Conservation (phyloP, 139 green algal species). For the Coelastrella sp. region DNA sequence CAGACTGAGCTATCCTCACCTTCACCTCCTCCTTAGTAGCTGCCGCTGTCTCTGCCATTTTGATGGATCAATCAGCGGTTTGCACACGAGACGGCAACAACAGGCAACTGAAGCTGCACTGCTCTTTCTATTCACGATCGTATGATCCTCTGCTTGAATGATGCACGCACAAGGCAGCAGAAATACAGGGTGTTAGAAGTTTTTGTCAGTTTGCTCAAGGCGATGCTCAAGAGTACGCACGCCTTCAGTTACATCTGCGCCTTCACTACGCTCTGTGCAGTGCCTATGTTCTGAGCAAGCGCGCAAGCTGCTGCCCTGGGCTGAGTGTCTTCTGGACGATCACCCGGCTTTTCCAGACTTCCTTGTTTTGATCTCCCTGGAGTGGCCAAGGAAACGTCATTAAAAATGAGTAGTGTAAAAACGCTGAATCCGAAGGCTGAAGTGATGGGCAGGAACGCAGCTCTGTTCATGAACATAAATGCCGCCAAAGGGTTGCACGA, state of each 20-base stretch:
- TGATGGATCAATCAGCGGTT: background rate
- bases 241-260: no score
- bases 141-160: no score
- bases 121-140: no score
- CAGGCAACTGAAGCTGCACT: background rate
- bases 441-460: slow-evolving; percentile 86
- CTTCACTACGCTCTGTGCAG: no score
- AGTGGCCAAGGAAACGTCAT: background rate
- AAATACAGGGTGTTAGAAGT: background rate
- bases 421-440: slow-evolving; percentile 97
- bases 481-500: slow-evolving; percentile 98
- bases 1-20: background rate
- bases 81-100: background rate
- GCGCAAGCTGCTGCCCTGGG: no score
- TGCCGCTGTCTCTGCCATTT: slow-evolving; percentile 33
- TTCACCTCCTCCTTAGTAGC: slow-evolving; percentile 17
- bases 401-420: slow-evolving; percentile 82
- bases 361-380: background rate
- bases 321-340: no score
- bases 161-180: background rate
- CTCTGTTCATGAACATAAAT: slow-evolving; percentile 99
- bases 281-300: no score
- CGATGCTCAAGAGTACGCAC: background rate
- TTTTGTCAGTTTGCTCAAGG: slow-evolving; percentile 3
- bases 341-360: background rate